phyloP scores from a whole-genome alignment of 2,329 filamentous ascomycete genomes.

The Epichloe brachyelytri region DNA sequence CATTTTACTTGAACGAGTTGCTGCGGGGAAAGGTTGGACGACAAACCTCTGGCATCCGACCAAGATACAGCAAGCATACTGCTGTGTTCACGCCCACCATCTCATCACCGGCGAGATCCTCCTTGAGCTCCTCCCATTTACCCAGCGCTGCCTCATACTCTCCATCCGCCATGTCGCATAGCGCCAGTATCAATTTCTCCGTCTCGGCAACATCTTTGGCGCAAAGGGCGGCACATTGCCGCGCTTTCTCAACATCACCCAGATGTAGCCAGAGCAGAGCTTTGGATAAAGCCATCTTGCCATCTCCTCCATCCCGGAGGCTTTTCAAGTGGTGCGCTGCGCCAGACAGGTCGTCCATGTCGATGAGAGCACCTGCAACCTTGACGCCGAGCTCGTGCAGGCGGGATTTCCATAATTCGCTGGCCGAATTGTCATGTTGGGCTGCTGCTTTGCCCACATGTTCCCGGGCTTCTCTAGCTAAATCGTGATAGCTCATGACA shows the following conservation, averaged over 20 bases:
- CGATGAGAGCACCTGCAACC: conserved; percentile 55
- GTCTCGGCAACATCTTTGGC: conserved; percentile 19
- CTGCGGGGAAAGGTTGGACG: neutral
- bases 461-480: conserved; percentile 63
- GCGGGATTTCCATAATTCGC: conserved; percentile 55
- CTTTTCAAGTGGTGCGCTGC: conserved; percentile 60
- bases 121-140: conserved; percentile 43
- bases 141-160: conserved; percentile 51
- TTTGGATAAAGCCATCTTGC: conserved; percentile 33
- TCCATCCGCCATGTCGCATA: conserved; percentile 69
- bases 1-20: no score
- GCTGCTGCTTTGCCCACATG: conserved; percentile 36
- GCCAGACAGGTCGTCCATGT: conserved; percentile 79
- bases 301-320: conserved; percentile 30
- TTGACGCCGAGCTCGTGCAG: conserved; percentile 62
- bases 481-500: conserved; percentile 82
- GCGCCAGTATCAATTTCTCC: conserved; percentile 45
- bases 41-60: conserved; percentile 56
- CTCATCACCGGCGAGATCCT: conserved; percentile 36
- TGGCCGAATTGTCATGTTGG: conserved; percentile 37
- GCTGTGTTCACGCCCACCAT: conserved; percentile 73
- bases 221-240: conserved; percentile 32
- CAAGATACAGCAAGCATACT: conserved; percentile 72
- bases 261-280: conserved; percentile 66
- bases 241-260: conserved; percentile 61